phyloP scores from a whole-genome alignment of 169 alveolate genomes.

The Plasmodium fragile region DNA sequence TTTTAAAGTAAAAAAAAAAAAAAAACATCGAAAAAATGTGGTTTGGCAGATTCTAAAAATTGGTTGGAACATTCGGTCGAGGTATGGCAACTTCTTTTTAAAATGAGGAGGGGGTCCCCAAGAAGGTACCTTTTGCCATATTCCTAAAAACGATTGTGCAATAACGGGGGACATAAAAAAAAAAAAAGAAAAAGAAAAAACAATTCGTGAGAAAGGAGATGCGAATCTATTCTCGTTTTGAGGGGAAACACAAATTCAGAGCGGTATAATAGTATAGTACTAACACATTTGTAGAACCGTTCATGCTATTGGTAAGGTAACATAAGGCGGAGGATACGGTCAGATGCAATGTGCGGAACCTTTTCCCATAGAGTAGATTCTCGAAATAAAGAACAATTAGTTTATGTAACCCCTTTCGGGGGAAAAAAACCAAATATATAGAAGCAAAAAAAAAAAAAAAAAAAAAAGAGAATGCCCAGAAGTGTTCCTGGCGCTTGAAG shows the following conservation, averaged over 20 bases:
- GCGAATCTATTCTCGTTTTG: not conserved
- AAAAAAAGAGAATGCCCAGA: not conserved
- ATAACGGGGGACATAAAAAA: not conserved
- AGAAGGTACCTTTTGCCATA: not conserved
- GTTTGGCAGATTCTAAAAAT: slow-evolving; percentile 3
- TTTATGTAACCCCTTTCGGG: not conserved
- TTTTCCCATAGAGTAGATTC: not conserved
- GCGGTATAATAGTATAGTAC: not conserved
- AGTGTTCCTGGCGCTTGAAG: not conserved
- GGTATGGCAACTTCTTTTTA: not conserved
- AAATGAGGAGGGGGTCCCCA: not conserved
- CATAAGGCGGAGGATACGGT: not conserved
- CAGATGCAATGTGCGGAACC: not conserved
- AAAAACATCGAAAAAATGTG: not conserved
- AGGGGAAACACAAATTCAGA: not conserved
- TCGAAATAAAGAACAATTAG: not conserved
- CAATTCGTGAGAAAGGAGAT: not conserved
- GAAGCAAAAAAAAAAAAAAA: not conserved
- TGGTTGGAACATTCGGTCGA: not conserved
- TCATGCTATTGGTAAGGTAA: not conserved
- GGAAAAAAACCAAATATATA: not conserved
- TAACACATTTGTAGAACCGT: not conserved
- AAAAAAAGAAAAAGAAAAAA: not conserved
- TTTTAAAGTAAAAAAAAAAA: not conserved
- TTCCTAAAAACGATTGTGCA: slow-evolving; percentile 1